These are phyloP conservation scores for Tricholoma bakamatsutake DNA, from an alignment of 768 basidiomycete genomes.

Conservation along the genomic window DNA sequence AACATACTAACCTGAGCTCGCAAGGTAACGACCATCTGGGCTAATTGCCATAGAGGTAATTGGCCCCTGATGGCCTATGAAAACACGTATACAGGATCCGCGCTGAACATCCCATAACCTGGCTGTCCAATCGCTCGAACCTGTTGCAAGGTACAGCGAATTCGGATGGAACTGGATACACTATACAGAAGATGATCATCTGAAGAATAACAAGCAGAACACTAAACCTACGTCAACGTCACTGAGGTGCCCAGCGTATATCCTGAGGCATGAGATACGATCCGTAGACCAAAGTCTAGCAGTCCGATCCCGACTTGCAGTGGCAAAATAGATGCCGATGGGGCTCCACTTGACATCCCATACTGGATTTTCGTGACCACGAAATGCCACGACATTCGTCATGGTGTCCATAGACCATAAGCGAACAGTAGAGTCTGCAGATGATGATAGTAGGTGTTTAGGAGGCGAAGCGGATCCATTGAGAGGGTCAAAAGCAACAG, in stretches of 20 bases:
- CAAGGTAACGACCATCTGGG: conserved; percentile 91
- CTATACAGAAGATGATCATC: conserved; percentile 33
- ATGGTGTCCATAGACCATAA: conserved; percentile 96
- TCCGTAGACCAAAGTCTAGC: conserved; percentile 97
- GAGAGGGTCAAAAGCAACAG: conserved; percentile 88
- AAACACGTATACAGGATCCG: conserved; percentile 89
- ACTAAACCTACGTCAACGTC: conserved; percentile 84
- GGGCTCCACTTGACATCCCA: conserved; percentile 99
- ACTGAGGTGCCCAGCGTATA: conserved; percentile 93
- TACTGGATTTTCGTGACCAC: conserved; percentile 94
- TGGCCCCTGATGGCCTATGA: conserved; percentile 89
- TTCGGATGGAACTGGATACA: conserved; percentile 97
- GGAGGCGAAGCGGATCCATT: conserved; percentile 84
- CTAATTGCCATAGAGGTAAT: conserved; percentile 84
- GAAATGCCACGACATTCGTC: conserved; percentile 88
- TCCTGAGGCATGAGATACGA: conserved; percentile 73
- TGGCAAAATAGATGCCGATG: conserved; percentile 97
- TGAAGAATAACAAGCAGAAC: neutral
- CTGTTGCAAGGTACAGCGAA: conserved; percentile 94
- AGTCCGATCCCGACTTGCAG: conserved; percentile 88
- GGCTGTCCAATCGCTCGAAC: conserved; percentile 94
- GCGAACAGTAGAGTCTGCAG: conserved; percentile 86
- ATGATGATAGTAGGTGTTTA: conserved; percentile 83
- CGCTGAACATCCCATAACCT: conserved; percentile 98
- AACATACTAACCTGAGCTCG: conserved; percentile 63